phyloP scores from a whole-genome alignment of 2,329 filamentous ascomycete genomes.

The Aspergillus tubingensis region DNA sequence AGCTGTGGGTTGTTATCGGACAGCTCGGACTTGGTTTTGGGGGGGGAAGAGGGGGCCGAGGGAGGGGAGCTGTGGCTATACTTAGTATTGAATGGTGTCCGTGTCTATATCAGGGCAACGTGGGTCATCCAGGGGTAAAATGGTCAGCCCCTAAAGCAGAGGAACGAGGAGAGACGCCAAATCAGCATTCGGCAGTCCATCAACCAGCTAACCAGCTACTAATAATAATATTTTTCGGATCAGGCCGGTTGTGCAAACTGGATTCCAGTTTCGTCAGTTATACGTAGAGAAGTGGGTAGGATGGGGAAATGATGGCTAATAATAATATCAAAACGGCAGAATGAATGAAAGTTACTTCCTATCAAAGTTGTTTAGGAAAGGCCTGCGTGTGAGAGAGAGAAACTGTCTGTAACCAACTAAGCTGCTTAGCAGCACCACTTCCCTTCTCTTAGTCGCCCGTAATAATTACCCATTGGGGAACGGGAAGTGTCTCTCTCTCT shows the following conservation, averaged over 20 bases:
- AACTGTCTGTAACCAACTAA: neutral
- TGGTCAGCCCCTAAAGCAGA: neutral
- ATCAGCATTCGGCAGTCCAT: neutral
- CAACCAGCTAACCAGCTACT: neutral
- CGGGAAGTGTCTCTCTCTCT: neutral
- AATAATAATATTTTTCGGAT: neutral
- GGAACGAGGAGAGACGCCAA: neutral
- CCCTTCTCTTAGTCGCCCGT: neutral
- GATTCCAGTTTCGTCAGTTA: neutral
- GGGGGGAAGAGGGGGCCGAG: neutral
- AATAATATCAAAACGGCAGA: neutral
- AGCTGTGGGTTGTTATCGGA: constrained; percentile 1
- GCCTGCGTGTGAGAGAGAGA: neutral
- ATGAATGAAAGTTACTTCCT: neutral
- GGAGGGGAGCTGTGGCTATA: neutral
- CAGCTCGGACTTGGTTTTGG: neutral
- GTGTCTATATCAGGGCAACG: constrained; percentile 6
- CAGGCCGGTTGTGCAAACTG: neutral
- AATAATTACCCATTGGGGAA: neutral
- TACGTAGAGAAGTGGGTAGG: neutral
- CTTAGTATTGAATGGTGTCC: neutral
- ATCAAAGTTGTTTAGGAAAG: neutral
- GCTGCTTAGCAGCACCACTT: neutral
- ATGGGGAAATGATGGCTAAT: no score
- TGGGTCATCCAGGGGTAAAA: constrained; percentile 20